A percentile compares a stretch with the other conserved stretches of the same genome.
phyloP scores from a whole-genome alignment of 257 asterid genomes.

The Leonotis leonurus region DNA sequence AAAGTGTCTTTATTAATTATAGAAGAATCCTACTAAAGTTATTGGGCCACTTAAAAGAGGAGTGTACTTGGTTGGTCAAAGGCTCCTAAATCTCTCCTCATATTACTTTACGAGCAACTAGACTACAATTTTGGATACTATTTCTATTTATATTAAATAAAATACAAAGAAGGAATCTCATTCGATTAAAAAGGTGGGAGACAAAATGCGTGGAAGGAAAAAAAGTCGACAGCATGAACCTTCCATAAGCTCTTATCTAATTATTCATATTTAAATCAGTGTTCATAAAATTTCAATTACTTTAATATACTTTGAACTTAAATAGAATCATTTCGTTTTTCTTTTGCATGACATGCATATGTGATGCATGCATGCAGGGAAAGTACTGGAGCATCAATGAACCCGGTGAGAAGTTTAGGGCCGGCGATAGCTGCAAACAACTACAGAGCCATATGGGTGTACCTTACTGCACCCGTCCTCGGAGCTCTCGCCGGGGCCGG shows the following conservation, averaged over 20 bases:
- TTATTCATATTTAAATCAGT: too few species aligned
- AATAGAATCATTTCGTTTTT: too few species aligned
- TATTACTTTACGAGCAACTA: too few species aligned
- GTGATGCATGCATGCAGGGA: conserved; percentile 38
- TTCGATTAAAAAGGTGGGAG: not conserved
- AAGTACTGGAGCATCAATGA: conserved; percentile 83
- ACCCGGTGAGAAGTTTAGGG: conserved; percentile 80
- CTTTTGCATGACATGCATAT: too few species aligned
- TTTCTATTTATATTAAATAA: not conserved
- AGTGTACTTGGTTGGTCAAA: not conserved
- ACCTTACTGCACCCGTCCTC: conserved; percentile 65
- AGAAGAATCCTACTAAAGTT: not conserved
- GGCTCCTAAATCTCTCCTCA: not conserved
- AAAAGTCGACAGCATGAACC: too few species aligned
- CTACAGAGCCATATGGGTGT: conserved; percentile 69
- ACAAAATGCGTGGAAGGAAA: not conserved
- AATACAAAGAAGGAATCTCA: not conserved
- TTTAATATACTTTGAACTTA: too few species aligned
- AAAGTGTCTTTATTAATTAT: too few species aligned
- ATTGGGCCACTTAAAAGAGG: not conserved
- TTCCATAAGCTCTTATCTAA: too few species aligned
- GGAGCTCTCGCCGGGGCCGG: conserved; percentile 85
- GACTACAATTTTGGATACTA: not conserved
- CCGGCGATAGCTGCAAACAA: conserved; percentile 80
- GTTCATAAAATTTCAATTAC: too few species aligned